phyloP scores from a whole-genome alignment of 2,329 filamentous ascomycete species.

The Monosporascus sp. region DNA sequence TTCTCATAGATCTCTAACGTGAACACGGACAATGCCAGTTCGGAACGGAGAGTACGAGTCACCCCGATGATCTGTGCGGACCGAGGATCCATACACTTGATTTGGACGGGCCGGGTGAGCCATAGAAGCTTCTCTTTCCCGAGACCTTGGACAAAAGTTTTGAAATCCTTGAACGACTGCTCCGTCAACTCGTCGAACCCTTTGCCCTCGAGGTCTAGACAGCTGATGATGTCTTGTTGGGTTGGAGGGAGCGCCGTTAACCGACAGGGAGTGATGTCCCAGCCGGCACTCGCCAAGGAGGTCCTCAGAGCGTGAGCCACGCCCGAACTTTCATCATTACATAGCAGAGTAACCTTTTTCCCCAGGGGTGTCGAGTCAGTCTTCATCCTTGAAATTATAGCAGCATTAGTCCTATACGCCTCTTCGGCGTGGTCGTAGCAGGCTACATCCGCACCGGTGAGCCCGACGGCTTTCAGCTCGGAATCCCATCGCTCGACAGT shows the following conservation, averaged over 20 bases:
- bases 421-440: conserved; percentile 12
- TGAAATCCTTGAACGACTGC: conserved; percentile 9
- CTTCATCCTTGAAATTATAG: conserved; percentile 9
- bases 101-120: conserved; percentile 26
- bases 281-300: conserved; percentile 11
- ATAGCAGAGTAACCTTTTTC: conserved; percentile 10
- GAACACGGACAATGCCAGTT: conserved; percentile 21
- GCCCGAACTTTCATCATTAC: conserved; percentile 3
- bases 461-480: conserved; percentile 21
- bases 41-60: conserved; percentile 25
- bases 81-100: conserved; percentile 21
- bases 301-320: conserved; percentile 4
- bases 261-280: conserved; percentile 9
- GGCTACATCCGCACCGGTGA: conserved; percentile 18
- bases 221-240: conserved; percentile 21
- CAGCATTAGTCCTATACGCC: conserved; percentile 17
- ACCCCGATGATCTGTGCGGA: conserved; percentile 25
- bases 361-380: background rate
- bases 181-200: conserved; percentile 21
- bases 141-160: conserved; percentile 8
- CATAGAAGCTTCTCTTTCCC: conserved; percentile 22
- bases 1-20: conserved; percentile 25
- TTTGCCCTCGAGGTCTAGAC: conserved; percentile 20
- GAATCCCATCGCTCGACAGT: conserved; percentile 21
- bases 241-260: conserved; percentile 10